Conservation (phyloP, 2,329 filamentous ascomycete genomes). For the Coniella vitis region DNA sequence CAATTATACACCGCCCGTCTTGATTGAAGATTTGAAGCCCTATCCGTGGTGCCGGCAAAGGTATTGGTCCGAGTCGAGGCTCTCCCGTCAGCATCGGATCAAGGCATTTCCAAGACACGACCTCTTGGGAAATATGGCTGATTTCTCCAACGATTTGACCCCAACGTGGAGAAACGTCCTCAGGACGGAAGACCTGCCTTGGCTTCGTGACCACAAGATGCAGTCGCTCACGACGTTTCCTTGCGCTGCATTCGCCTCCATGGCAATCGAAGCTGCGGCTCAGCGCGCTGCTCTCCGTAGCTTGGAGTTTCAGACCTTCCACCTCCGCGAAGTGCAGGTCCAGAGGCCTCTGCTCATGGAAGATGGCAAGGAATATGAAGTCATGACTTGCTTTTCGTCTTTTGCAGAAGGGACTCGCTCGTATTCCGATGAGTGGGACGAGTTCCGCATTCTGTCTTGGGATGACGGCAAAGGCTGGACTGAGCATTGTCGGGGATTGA, state of each 20-base stretch:
- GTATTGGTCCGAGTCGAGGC: slow-evolving; percentile 32
- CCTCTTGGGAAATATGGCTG: slow-evolving; percentile 29
- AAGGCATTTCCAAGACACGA: slow-evolving; percentile 30
- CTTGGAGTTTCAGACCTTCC: slow-evolving; percentile 18
- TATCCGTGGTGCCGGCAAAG: slow-evolving; percentile 41
- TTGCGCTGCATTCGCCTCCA: slow-evolving; percentile 34
- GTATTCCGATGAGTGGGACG: slow-evolving; percentile 21
- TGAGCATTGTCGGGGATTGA: slow-evolving; percentile 24
- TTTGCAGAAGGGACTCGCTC: slow-evolving; percentile 14
- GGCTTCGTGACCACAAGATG: slow-evolving; percentile 12
- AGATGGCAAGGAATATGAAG: slow-evolving; percentile 23
- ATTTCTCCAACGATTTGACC: slow-evolving; percentile 24
- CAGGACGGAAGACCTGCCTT: slow-evolving; percentile 11
- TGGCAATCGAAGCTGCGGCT: slow-evolving; percentile 28
- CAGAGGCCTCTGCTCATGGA: slow-evolving; percentile 24
- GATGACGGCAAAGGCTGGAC: slow-evolving; percentile 23
- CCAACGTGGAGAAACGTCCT: slow-evolving; percentile 31
- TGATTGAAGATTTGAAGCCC: slow-evolving; percentile 28
- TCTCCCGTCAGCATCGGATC: slow-evolving; percentile 28
- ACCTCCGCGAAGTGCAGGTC: slow-evolving; percentile 24
- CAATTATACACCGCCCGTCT: not conserved
- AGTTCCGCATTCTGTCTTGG: slow-evolving; percentile 26
- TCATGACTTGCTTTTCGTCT: slow-evolving; percentile 20
- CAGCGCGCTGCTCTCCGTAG: slow-evolving; percentile 20
- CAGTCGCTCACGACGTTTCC: slow-evolving; percentile 33